Conservation (phyloP, 2,329 filamentous ascomycete genomes). For the Trichoderma asperellum region DNA sequence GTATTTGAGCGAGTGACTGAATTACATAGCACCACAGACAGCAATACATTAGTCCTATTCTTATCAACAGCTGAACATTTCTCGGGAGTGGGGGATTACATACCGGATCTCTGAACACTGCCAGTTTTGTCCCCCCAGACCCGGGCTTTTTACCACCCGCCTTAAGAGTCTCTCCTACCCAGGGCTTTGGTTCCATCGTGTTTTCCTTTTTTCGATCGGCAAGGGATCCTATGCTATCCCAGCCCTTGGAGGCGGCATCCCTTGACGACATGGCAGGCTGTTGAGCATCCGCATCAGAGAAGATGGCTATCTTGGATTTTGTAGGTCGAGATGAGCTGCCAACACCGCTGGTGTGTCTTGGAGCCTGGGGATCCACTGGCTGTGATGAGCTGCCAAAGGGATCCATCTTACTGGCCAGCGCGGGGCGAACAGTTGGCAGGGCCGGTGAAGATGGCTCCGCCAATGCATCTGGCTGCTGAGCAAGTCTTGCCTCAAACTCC, state of each 20-base stretch:
- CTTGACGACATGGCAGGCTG: slow-evolving; percentile 60
- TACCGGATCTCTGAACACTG: slow-evolving; percentile 96
- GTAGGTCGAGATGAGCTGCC: slow-evolving; percentile 64
- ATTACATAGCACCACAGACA: slow-evolving; percentile 48
- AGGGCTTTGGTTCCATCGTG: slow-evolving; percentile 79
- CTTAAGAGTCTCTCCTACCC: slow-evolving; percentile 89
- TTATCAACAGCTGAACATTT: slow-evolving; percentile 76
- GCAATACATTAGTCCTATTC: slow-evolving; percentile 89
- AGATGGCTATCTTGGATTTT: slow-evolving; percentile 85
- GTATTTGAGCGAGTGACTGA: slow-evolving; percentile 64
- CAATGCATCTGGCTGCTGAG: slow-evolving; percentile 64
- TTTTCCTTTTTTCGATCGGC: slow-evolving; percentile 95
- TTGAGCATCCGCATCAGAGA: slow-evolving; percentile 74
- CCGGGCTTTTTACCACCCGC: slow-evolving; percentile 79
- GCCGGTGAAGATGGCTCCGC: slow-evolving; percentile 82
- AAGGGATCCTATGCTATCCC: slow-evolving; percentile 89
- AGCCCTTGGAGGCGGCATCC: slow-evolving; percentile 67
- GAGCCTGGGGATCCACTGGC: slow-evolving; percentile 67
- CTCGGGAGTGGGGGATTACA: slow-evolving; percentile 42
- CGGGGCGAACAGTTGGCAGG: slow-evolving; percentile 79
- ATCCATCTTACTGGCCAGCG: slow-evolving; percentile 82
- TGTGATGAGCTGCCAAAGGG: slow-evolving; percentile 69
- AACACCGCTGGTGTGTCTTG: slow-evolving; percentile 53
- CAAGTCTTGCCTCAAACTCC: slow-evolving; percentile 81
- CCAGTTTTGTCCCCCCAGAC: slow-evolving; percentile 68